Conservation (phyloP, 805 yeast genomes). For the Middelhovenomyces tepae region DNA sequence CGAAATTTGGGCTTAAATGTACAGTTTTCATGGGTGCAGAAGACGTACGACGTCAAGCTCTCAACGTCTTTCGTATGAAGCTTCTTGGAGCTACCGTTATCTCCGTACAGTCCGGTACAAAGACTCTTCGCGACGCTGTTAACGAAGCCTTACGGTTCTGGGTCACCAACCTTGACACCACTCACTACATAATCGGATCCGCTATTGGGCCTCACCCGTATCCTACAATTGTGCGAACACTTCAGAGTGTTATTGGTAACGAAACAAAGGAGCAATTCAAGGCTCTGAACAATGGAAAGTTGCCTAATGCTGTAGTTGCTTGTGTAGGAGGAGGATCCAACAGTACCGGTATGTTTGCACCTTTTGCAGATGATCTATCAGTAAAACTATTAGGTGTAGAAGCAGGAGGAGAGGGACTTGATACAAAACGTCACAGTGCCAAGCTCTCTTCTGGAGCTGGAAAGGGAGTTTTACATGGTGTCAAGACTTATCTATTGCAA, state of each 20-base stretch:
- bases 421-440: slow-evolving; percentile 85
- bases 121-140: slow-evolving; percentile 95
- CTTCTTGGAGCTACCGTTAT: slow-evolving; percentile 93
- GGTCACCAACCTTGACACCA: slow-evolving; percentile 79
- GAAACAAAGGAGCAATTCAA: slow-evolving; percentile 91
- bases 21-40: slow-evolving; percentile 98
- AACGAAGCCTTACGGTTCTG: slow-evolving; percentile 93
- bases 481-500: slow-evolving; percentile 86
- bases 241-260: slow-evolving; percentile 93
- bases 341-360: slow-evolving; percentile 91
- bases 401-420: slow-evolving; percentile 97
- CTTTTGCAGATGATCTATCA: slow-evolving; percentile 71
- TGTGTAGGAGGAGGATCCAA: slow-evolving; percentile 99
- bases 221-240: slow-evolving; percentile 95
- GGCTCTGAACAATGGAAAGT: slow-evolving; percentile 64
- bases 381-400: slow-evolving; percentile 90
- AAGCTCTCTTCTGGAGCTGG: slow-evolving; percentile 95
- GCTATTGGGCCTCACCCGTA: slow-evolving; percentile 99
- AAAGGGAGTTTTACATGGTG: slow-evolving; percentile 97
- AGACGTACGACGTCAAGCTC: slow-evolving; percentile 96
- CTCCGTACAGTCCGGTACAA: slow-evolving; percentile 89
- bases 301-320: slow-evolving; percentile 93
- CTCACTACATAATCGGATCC: slow-evolving; percentile 95
- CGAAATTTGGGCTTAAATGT: slow-evolving; percentile 76
- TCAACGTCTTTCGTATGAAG: slow-evolving; percentile 95